Conservation (phyloP, 495 filamentous ascomycete species). For the Aspergillus baeticus region DNA sequence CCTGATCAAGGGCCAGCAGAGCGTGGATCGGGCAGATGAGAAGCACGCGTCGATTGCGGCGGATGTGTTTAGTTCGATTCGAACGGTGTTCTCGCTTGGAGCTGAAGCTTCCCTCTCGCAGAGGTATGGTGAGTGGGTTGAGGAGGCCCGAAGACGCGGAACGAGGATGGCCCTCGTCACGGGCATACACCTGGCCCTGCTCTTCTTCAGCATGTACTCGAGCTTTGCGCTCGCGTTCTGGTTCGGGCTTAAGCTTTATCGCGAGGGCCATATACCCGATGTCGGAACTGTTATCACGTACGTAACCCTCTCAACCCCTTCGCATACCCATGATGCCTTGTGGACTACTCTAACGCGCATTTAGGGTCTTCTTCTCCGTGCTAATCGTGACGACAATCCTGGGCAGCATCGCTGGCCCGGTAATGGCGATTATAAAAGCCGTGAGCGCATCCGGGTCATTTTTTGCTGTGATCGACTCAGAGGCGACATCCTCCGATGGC, state of each 20-base stretch:
- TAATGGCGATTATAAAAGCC: constrained; percentile 49
- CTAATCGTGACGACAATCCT: constrained; percentile 29
- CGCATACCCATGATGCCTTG: not conserved
- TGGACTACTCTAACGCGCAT: not conserved
- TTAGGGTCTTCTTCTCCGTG: constrained; percentile 49
- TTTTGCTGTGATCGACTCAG: constrained; percentile 46
- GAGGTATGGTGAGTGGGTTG: constrained; percentile 50
- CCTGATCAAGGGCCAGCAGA: constrained; percentile 38
- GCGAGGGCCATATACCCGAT: constrained; percentile 29
- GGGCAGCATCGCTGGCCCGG: constrained; percentile 33
- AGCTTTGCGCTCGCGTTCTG: constrained; percentile 55
- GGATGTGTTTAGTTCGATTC: constrained; percentile 47
- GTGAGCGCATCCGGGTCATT: constrained; percentile 44
- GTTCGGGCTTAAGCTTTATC: constrained; percentile 44
- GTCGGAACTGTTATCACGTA: constrained; percentile 50
- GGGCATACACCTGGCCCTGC: constrained; percentile 30
- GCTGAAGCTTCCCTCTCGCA: constrained; percentile 37
- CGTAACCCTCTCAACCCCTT: not conserved
- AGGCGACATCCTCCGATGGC: constrained; percentile 32
- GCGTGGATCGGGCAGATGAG: constrained; percentile 25
- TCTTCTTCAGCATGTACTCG: constrained; percentile 43
- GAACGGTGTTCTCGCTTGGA: constrained; percentile 53
- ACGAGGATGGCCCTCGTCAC: constrained; percentile 25
- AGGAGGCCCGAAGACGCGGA: constrained; percentile 56
- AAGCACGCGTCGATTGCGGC: constrained; percentile 45